A percentile compares a stretch with the other conserved stretches of the same genome.
These are phyloP conservation scores for Trifolium fragiferum DNA, from an alignment of 306 rosid species.

Conservation along the genomic window DNA sequence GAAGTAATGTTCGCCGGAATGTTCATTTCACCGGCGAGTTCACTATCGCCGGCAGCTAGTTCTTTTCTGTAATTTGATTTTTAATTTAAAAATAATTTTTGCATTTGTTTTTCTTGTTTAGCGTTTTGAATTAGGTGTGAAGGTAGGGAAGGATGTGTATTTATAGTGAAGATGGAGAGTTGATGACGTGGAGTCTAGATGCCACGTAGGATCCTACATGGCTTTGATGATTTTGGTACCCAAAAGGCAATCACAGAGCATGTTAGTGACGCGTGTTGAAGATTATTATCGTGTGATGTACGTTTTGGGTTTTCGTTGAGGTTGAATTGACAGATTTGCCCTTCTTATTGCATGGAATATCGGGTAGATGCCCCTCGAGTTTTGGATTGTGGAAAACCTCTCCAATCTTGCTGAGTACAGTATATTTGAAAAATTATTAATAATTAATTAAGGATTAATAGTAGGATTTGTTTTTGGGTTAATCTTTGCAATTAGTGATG, in stretches of 20 bases:
- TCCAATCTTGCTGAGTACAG: slow-evolving; percentile 29
- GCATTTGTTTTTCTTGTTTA: neutral
- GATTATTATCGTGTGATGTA: slow-evolving; percentile 29
- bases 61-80: neutral
- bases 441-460: no score
- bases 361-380: slow-evolving; percentile 51
- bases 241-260: slow-evolving; percentile 14
- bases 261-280: slow-evolving; percentile 49
- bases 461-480: neutral
- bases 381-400: slow-evolving; percentile 40
- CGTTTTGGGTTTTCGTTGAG: slow-evolving; percentile 16
- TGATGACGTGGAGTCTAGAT: slow-evolving; percentile 50
- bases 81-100: neutral
- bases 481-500: slow-evolving; percentile 5
- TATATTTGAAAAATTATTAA: neutral
- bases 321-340: neutral
- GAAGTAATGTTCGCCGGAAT: slow-evolving; percentile 53
- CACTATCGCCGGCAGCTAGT: slow-evolving; percentile 40
- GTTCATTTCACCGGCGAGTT: slow-evolving; percentile 71
- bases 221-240: slow-evolving; percentile 30
- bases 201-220: slow-evolving; percentile 52
- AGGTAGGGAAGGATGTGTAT: slow-evolving; percentile 12
- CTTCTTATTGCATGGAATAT: slow-evolving; percentile 41
- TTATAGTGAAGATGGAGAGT: slow-evolving; percentile 45
- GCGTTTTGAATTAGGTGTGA: slow-evolving; percentile 42